phyloP scores from a whole-genome alignment of 805 yeast species.

The Isabelozyma pseudorhagii region DNA sequence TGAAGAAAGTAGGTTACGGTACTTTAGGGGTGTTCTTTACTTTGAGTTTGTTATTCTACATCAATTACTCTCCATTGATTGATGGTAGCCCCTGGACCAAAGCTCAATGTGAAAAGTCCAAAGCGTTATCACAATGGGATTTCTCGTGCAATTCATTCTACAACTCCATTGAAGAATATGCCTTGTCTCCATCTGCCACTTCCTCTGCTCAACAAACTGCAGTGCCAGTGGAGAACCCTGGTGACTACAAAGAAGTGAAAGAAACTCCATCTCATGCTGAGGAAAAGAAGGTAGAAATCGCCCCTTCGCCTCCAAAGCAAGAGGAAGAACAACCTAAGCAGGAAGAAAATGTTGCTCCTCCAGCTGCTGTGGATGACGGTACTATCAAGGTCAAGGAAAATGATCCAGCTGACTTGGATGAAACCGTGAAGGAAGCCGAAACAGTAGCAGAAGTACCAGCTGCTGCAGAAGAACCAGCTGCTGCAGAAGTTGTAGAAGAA shows the following conservation, averaged over 20 bases:
- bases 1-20: slow-evolving; percentile 42
- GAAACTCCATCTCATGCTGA: slow-evolving; percentile 17
- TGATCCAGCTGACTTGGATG: slow-evolving; percentile 1
- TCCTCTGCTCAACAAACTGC: slow-evolving; percentile 1
- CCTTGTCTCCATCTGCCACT: slow-evolving; percentile 4
- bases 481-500: neutral
- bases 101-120: slow-evolving; percentile 57
- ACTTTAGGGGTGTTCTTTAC: slow-evolving; percentile 48
- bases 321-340: slow-evolving; percentile 1
- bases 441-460: slow-evolving; percentile 1
- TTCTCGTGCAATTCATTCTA: slow-evolving; percentile 70
- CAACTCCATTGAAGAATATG: slow-evolving; percentile 23
- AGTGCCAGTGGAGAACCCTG: slow-evolving; percentile 11
- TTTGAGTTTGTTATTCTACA: slow-evolving; percentile 52
- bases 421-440: neutral
- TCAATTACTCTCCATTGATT: slow-evolving; percentile 64
- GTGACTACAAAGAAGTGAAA: slow-evolving; percentile 17
- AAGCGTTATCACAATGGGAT: slow-evolving; percentile 75
- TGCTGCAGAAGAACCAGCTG: neutral
- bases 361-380: slow-evolving; percentile 6
- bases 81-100: slow-evolving; percentile 83
- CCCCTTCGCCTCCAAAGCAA: slow-evolving; percentile 2
- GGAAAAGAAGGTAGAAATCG: slow-evolving; percentile 2
- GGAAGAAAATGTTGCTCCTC: slow-evolving; percentile 8
- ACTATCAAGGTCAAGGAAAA: slow-evolving; percentile 1